A percentile compares a stretch with the other conserved stretches of the same genome.
These are phyloP conservation scores for Mrakia blollopis DNA, from an alignment of 768 basidiomycete genomes.

Conservation along the genomic window DNA sequence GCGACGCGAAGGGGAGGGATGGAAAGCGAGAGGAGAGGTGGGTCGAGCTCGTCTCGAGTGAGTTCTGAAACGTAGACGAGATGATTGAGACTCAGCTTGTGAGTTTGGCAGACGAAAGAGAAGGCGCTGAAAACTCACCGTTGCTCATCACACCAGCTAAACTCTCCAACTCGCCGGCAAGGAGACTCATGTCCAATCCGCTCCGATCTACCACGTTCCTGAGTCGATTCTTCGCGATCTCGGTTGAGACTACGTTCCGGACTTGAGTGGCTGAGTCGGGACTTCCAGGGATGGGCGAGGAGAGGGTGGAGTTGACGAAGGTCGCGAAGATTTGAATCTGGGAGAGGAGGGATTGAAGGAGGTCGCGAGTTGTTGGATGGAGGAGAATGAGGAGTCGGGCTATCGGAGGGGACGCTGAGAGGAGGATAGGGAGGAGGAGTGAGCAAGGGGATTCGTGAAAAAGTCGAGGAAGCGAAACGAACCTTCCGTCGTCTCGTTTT, in stretches of 20 bases:
- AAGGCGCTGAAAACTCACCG: neutral
- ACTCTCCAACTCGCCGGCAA: neutral
- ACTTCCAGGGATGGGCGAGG: neutral
- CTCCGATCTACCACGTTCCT: slow-evolving; percentile 1
- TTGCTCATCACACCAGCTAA: neutral
- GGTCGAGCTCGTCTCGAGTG: neutral
- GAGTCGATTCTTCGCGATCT: neutral
- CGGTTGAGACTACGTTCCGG: neutral
- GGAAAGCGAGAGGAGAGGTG: slow-evolving; percentile 2
- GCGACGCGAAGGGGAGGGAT: neutral
- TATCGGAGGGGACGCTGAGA: neutral
- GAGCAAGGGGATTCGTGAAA: neutral
- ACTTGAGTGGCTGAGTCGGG: neutral
- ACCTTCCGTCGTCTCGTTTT: neutral
- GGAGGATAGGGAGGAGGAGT: too few species aligned
- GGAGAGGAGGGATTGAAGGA: slow-evolving; percentile 4
- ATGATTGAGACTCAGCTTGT: neutral
- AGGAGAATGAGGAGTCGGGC: slow-evolving; percentile 5
- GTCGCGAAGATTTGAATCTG: neutral
- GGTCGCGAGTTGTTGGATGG: neutral
- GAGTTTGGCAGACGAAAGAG: neutral
- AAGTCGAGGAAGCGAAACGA: neutral
- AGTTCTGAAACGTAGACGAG: neutral
- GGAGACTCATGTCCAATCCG: neutral
- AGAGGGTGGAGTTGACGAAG: neutral